Conservation (phyloP, 176 grass and related monocot genomes). For the Olyra latifolia region DNA sequence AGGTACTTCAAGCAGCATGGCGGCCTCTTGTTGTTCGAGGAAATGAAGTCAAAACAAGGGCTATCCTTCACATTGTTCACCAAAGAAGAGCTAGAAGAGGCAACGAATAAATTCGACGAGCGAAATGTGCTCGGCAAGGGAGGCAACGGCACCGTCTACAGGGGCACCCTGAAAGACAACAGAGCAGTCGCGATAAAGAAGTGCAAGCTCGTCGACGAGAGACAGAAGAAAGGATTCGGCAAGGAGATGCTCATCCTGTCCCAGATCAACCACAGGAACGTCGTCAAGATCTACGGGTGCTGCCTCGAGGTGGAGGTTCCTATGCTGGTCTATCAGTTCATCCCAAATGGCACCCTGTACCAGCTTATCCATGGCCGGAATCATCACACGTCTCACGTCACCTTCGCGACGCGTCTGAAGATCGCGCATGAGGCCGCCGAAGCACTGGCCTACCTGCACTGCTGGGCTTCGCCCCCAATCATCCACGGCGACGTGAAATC, state of each 20-base stretch:
- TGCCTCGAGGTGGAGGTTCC: conserved; percentile 65
- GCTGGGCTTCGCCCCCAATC: conserved; percentile 50
- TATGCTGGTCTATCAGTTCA: conserved; percentile 56
- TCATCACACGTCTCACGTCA: neutral
- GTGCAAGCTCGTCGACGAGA: conserved; percentile 49
- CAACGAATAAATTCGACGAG: conserved; percentile 56
- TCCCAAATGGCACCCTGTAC: conserved; percentile 59
- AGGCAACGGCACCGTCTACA: conserved; percentile 75
- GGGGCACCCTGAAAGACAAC: conserved; percentile 43
- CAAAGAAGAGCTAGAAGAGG: conserved; percentile 57
- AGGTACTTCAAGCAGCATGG: conserved; percentile 73
- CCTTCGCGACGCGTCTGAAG: conserved; percentile 35
- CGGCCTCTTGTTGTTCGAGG: conserved; percentile 49
- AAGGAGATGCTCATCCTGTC: conserved; percentile 84
- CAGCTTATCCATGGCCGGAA: conserved; percentile 23
- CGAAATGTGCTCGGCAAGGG: conserved; percentile 58
- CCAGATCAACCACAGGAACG: conserved; percentile 54
- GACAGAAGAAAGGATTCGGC: conserved; percentile 76
- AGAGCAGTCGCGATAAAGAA: conserved; percentile 50
- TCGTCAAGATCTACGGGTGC: conserved; percentile 56
- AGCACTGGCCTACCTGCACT: conserved; percentile 71
- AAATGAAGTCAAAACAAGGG: conserved; percentile 63
- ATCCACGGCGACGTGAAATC: conserved; percentile 67
- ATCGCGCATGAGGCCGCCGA: conserved; percentile 54
- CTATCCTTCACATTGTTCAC: conserved; percentile 64